A percentile compares a stretch with the other conserved stretches of the same genome.
phyloP scores from a whole-genome alignment of 176 grass and related monocot species.

The Avena insularis region DNA sequence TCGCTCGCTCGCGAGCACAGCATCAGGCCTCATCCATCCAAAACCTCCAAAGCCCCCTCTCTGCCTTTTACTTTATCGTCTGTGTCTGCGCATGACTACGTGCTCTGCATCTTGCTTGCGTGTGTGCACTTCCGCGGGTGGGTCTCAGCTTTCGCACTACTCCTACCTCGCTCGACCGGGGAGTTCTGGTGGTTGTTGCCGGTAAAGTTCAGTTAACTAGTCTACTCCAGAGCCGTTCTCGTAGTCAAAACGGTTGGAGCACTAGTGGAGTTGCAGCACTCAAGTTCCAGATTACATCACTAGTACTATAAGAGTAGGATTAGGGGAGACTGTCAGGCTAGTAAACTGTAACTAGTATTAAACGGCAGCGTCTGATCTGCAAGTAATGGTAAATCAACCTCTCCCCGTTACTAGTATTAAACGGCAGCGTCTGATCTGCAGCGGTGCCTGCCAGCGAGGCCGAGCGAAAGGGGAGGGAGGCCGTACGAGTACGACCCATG shows the following conservation, averaged over 20 bases:
- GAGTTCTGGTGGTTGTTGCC: background rate
- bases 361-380: background rate
- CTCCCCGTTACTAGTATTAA: background rate
- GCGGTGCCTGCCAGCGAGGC: background rate
- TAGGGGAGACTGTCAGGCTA: background rate
- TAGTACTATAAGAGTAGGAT: background rate
- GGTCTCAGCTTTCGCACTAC: background rate
- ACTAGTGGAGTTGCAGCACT: background rate
- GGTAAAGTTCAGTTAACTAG: background rate
- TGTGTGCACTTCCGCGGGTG: background rate
- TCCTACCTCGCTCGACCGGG: background rate
- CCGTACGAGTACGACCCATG: conserved; percentile 32
- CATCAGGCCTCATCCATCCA: background rate
- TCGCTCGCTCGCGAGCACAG: background rate
- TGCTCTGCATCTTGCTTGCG: background rate
- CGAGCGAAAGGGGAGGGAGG: background rate
- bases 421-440: background rate
- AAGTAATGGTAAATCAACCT: background rate
- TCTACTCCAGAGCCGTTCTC: background rate
- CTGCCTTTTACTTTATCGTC: background rate
- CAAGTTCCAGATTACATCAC: background rate
- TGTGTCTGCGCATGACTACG: background rate
- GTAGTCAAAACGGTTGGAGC: background rate
- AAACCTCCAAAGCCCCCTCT: background rate
- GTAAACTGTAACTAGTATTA: background rate